phyloP scores from a whole-genome alignment of 495 filamentous ascomycete species.

The Penicillium parvum region DNA sequence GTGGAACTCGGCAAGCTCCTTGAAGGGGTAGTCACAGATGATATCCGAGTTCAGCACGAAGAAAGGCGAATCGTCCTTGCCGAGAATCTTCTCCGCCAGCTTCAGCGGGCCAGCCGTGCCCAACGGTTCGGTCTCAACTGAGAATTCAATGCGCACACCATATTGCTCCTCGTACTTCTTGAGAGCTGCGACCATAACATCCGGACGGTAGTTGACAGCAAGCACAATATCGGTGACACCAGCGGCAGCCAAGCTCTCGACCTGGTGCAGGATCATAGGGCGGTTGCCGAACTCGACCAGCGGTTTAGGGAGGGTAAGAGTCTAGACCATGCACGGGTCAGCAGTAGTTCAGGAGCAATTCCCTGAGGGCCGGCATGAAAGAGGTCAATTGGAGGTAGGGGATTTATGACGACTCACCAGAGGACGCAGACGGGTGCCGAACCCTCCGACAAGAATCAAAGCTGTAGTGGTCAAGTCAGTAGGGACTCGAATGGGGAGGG shows the following conservation, averaged over 20 bases:
- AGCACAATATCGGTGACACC: slow-evolving; percentile 98
- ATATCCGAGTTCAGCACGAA: slow-evolving; percentile 99
- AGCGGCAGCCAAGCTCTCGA: slow-evolving; percentile 89
- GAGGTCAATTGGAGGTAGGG: no score
- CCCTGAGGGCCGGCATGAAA: slow-evolving; percentile 6
- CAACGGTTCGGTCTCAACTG: slow-evolving; percentile 90
- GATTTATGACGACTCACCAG: slow-evolving; percentile 72
- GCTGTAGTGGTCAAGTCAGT: slow-evolving; percentile 50
- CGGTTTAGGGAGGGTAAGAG: slow-evolving; percentile 93
- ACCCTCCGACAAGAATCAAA: slow-evolving; percentile 98
- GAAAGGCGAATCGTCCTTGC: slow-evolving; percentile 89
- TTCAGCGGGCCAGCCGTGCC: slow-evolving; percentile 96
- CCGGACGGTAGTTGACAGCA: slow-evolving; percentile 97
- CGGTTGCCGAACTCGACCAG: slow-evolving; percentile 97
- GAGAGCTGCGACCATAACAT: slow-evolving; percentile 79
- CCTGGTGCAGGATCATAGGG: slow-evolving; percentile 98
- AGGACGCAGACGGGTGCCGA: slow-evolving; percentile 95
- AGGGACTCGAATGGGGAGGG: slow-evolving; percentile 5
- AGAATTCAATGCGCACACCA: slow-evolving; percentile 92
- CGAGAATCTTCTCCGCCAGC: slow-evolving; percentile 88
- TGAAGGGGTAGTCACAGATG: slow-evolving; percentile 97
- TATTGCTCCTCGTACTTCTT: slow-evolving; percentile 90
- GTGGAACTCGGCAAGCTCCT: slow-evolving; percentile 83
- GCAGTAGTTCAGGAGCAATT: slow-evolving; percentile 8
- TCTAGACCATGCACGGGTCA: slow-evolving; percentile 47